Evolutionary conservation across 1,139 yeast genomes (phyloP), one percentile per base, ranked within the genome.

Genomic region (Scheffersomyces quercinus): DNA sequence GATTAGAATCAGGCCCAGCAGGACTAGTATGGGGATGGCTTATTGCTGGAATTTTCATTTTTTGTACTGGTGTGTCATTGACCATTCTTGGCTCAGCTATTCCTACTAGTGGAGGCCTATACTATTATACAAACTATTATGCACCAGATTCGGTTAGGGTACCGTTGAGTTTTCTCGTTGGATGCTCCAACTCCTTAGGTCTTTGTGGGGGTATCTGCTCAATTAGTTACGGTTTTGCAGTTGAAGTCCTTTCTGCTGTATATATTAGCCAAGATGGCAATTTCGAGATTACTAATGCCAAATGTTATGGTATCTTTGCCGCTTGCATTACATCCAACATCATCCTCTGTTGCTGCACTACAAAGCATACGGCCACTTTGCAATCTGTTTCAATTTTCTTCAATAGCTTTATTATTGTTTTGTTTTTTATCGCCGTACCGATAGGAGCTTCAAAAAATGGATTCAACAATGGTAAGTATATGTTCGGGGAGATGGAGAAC

Each of bases 21-120:
- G 77, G 85, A 4, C 70, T 81, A 20, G 77, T 82, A 14, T 85
- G 89, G 88, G 88, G 89, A 41, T 85, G 89, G 88, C 72, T 83
- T 45, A 68, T 76, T 40, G 77, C 83, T 35, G 78, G 80, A n/a
- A 48, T 74, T 41, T 83, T 83, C 50, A 78, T 85, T 47, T 60
- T 82, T 41, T 65, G 75, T 46, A 77, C 81, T 44, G 89, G 88
- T 9, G 52, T 75, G 43, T 74, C 85, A 11, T 82, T 84, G 70
- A 77, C 87, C 12, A 83, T 83, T 50, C 65, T 83, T 42, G 85
- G 85, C 1, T 77, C 84, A 28, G 77, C 87, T n/a, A 79, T 82
- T 58, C 90, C 90, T 41, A 83, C 90, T 3, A 75, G 84, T 16
- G 89, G 90, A 16, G 52, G 45, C 26, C 45, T 54, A 13, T 48